Evolutionary conservation across 1,284 basidiomycete genomes (phyloP).

Genomic region (Sporisorium reilianum): DNA sequence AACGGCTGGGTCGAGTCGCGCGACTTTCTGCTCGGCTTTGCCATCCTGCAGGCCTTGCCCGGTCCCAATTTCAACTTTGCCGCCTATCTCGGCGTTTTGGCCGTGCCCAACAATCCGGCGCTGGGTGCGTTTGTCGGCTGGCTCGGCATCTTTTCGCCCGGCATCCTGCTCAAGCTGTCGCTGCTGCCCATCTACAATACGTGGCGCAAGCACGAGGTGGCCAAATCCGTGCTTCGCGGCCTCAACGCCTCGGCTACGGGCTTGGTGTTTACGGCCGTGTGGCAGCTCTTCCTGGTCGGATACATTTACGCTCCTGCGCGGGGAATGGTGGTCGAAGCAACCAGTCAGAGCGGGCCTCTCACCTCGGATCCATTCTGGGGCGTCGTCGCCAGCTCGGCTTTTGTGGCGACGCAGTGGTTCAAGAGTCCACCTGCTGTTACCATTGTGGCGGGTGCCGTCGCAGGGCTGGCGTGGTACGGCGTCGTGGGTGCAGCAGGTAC

Average conservation of each 20-base stretch:
- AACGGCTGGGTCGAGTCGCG: slow-evolving; percentile 73
- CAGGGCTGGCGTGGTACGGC: slow-evolving; percentile 71
- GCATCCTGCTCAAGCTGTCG: slow-evolving; percentile 73
- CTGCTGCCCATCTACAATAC: slow-evolving; percentile 73
- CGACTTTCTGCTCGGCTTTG: slow-evolving; percentile 75
- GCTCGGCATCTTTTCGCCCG: slow-evolving; percentile 65
- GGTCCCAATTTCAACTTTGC: slow-evolving; percentile 77
- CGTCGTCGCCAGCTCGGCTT: slow-evolving; percentile 68
- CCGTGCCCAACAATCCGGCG: slow-evolving; percentile 66
- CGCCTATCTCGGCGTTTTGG: slow-evolving; percentile 74
- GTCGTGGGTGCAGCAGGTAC: slow-evolving; percentile 58
- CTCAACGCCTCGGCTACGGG: slow-evolving; percentile 75
- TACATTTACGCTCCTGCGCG: slow-evolving; percentile 66
- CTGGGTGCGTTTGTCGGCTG: slow-evolving; percentile 73
- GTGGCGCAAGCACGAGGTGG: slow-evolving; percentile 71
- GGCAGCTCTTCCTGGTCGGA: slow-evolving; percentile 71
- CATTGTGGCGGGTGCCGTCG: slow-evolving; percentile 69
- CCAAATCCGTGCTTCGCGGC: slow-evolving; percentile 72
- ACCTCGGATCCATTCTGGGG: slow-evolving; percentile 72
- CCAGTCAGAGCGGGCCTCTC: slow-evolving; percentile 68
- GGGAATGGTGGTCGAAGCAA: slow-evolving; percentile 28
- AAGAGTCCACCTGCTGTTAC: slow-evolving; percentile 69
- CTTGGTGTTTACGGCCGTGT: slow-evolving; percentile 74
- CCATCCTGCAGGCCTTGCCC: slow-evolving; percentile 71
- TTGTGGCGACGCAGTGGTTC: slow-evolving; percentile 66